Conservation (phyloP, 1,284 basidiomycete genomes). For the Cutaneotrichosporon cutaneum region DNA sequence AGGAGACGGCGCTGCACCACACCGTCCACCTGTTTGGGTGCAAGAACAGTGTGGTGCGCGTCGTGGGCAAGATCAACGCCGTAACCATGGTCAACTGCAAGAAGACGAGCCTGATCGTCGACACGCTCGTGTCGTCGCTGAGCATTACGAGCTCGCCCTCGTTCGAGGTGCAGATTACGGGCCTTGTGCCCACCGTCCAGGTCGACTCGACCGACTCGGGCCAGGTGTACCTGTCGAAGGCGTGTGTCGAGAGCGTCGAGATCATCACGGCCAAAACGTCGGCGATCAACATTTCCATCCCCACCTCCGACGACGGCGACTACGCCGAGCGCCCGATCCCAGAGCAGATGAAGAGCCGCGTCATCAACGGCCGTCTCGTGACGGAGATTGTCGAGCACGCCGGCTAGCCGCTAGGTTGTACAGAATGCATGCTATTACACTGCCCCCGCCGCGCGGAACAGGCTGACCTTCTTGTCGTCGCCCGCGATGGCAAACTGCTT, state of each 20-base stretch:
- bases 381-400: slow-evolving; percentile 86
- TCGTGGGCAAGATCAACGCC: slow-evolving; percentile 95
- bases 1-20: slow-evolving; percentile 77
- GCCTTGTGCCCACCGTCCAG: slow-evolving; percentile 84
- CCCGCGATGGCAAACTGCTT: slow-evolving; percentile 74
- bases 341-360: slow-evolving; percentile 88
- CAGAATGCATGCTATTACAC: slow-evolving; percentile 15
- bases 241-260: slow-evolving; percentile 69
- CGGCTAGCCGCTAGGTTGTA: slow-evolving; percentile 56
- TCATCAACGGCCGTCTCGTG: slow-evolving; percentile 80
- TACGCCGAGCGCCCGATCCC: slow-evolving; percentile 89
- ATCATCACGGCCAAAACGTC: slow-evolving; percentile 95
- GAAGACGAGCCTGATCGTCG: slow-evolving; percentile 84
- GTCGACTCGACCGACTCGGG: slow-evolving; percentile 94
- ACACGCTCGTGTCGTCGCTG: slow-evolving; percentile 84
- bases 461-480: slow-evolving; percentile 72
- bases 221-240: slow-evolving; percentile 87
- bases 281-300: slow-evolving; percentile 87
- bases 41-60: slow-evolving; percentile 80
- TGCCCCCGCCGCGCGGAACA: slow-evolving; percentile 55
- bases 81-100: slow-evolving; percentile 86
- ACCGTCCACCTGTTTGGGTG: slow-evolving; percentile 87
- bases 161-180: slow-evolving; percentile 90
- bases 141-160: slow-evolving; percentile 89
- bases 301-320: slow-evolving; percentile 78